phyloP scores from a whole-genome alignment of 805 yeast genomes.

The Metschnikowia amazonensis region DNA sequence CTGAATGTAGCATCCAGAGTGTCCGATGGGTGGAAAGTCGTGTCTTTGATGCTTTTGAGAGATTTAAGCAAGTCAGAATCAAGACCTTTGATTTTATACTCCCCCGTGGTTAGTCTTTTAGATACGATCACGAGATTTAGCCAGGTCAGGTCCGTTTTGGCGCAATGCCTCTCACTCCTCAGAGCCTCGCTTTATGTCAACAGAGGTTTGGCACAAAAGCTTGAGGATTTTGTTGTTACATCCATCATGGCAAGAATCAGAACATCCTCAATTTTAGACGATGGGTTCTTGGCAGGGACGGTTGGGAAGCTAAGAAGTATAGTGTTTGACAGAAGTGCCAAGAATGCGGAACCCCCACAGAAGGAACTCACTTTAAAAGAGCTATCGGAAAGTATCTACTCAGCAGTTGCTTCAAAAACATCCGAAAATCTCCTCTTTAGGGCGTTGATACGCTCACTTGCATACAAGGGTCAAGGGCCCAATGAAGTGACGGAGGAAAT shows the following conservation, averaged over 20 bases:
- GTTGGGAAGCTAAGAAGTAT: conserved; percentile 14
- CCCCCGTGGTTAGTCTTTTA: conserved; percentile 19
- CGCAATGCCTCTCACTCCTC: conserved; percentile 9
- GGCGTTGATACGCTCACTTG: conserved; percentile 7
- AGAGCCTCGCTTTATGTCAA: conserved; percentile 6
- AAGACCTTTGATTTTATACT: conserved; percentile 7
- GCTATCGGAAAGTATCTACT: conserved; percentile 4
- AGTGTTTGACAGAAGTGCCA: conserved; percentile 13
- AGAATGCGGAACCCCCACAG: not conserved
- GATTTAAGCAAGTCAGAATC: not conserved
- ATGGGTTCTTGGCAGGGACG: conserved; percentile 13
- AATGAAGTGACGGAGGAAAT: conserved; percentile 18
- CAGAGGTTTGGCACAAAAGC: conserved; percentile 1
- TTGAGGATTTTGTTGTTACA: conserved; percentile 9
- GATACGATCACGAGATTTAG: conserved; percentile 20
- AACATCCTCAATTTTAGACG: conserved; percentile 9
- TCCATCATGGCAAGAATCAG: conserved; percentile 3
- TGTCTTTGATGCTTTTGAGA: not conserved
- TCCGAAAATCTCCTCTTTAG: conserved; percentile 1
- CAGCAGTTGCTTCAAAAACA: not conserved
- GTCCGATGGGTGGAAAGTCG: not conserved
- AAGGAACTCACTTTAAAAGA: not conserved
- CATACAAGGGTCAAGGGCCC: conserved; percentile 16
- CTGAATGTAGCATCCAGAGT: not conserved
- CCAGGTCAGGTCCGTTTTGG: conserved; percentile 18